Evolutionary conservation across 2,329 filamentous ascomycete species (phyloP).

Genomic region (Amphichorda felina): DNA sequence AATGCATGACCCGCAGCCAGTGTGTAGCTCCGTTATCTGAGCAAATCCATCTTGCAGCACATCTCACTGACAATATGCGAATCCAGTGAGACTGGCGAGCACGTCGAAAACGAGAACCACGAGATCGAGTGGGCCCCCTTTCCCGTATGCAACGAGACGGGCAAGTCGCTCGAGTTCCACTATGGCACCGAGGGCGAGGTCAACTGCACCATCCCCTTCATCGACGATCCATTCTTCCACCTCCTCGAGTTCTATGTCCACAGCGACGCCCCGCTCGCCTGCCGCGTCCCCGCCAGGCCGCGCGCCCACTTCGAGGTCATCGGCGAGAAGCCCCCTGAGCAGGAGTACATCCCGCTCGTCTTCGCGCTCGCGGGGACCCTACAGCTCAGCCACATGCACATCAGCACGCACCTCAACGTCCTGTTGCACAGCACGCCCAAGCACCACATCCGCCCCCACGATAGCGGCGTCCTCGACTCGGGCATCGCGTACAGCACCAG

Average conservation of each 20-base stretch:
- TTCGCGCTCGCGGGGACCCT: slow-evolving; percentile 84
- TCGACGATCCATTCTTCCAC: slow-evolving; percentile 74
- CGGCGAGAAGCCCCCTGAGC: slow-evolving; percentile 34
- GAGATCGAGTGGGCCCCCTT: slow-evolving; percentile 91
- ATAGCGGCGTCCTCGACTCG: slow-evolving; percentile 73
- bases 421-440: slow-evolving; percentile 62
- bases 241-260: slow-evolving; percentile 96
- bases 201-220: slow-evolving; percentile 71
- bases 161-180: slow-evolving; percentile 66
- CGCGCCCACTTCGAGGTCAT: slow-evolving; percentile 40
- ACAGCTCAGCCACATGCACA: slow-evolving; percentile 80
- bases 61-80: neutral
- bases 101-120: slow-evolving; percentile 69
- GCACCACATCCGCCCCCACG: slow-evolving; percentile 49
- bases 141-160: slow-evolving; percentile 80
- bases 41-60: neutral
- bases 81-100: slow-evolving; percentile 81
- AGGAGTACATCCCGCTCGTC: slow-evolving; percentile 69
- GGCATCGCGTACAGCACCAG: slow-evolving; percentile 79
- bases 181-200: slow-evolving; percentile 76
- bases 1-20: slow-evolving; percentile 65
- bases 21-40: slow-evolving; percentile 25
- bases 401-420: slow-evolving; percentile 82
- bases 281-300: slow-evolving; percentile 75
- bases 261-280: slow-evolving; percentile 85